Conservation (phyloP, 257 asterid species). For the Scutellaria minor region DNA sequence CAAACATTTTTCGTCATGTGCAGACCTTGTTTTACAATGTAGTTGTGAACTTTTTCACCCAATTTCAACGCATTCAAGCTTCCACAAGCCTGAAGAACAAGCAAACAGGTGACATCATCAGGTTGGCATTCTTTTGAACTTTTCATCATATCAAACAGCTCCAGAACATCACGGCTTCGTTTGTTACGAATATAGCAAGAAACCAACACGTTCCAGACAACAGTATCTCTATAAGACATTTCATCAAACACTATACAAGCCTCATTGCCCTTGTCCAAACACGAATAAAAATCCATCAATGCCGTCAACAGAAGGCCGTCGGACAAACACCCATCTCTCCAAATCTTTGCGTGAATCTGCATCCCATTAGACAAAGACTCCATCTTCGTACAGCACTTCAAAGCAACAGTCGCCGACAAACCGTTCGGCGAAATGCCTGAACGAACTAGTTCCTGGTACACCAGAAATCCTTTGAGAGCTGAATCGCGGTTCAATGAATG, state of each 20-base stretch:
- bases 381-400: conserved; percentile 65
- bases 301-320: conserved; percentile 63
- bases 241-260: conserved; percentile 76
- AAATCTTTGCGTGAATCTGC: conserved; percentile 64
- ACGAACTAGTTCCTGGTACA: conserved; percentile 54
- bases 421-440: conserved; percentile 63
- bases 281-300: conserved; percentile 76
- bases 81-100: conserved; percentile 71
- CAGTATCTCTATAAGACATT: conserved; percentile 61
- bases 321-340: conserved; percentile 58
- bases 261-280: conserved; percentile 43
- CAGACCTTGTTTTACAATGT: conserved; percentile 48
- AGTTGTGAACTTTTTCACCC: conserved; percentile 64
- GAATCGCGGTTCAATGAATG: conserved; percentile 53
- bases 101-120: conserved; percentile 77
- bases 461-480: conserved; percentile 50
- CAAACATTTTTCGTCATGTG: conserved; percentile 45
- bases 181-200: conserved; percentile 57
- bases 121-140: conserved; percentile 51
- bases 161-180: conserved; percentile 61
- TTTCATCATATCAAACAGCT: conserved; percentile 64
- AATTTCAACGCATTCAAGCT: conserved; percentile 69
- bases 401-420: conserved; percentile 53
- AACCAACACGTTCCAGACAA: conserved; percentile 79
- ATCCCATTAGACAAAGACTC: conserved; percentile 52